Conservation (phyloP, 208 protist species). For the Leishmania gerbilli region DNA sequence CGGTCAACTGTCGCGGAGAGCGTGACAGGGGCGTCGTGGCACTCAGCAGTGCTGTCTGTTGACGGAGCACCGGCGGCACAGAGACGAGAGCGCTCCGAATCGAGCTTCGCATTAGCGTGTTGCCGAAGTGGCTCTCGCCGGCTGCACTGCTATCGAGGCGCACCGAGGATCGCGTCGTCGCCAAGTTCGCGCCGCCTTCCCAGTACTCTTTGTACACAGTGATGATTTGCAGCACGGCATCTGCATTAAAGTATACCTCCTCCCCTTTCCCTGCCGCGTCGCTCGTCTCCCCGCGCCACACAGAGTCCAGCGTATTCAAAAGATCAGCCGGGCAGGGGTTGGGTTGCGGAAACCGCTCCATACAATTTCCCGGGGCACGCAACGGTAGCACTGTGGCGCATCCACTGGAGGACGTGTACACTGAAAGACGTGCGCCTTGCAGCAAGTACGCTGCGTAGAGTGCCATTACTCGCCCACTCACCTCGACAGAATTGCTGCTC, state of each 20-base stretch:
- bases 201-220: conserved; percentile 63
- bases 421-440: conserved; percentile 71
- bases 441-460: conserved; percentile 74
- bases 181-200: conserved; percentile 5
- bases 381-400: conserved; percentile 74
- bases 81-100: conserved; percentile 23
- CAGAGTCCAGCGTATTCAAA: conserved; percentile 74
- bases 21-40: conserved; percentile 7
- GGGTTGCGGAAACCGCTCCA: conserved; percentile 49
- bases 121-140: conserved; percentile 5
- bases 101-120: conserved; percentile 13
- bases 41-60: not conserved
- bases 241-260: conserved; percentile 53
- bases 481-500: conserved; percentile 31
- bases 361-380: conserved; percentile 40
- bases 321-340: conserved; percentile 74
- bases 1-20: conserved; percentile 4
- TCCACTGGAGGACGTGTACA: conserved; percentile 46
- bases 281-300: conserved; percentile 61
- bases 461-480: conserved; percentile 64
- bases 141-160: conserved; percentile 3
- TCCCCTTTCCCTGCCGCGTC: conserved; percentile 23
- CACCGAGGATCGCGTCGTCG: not conserved
- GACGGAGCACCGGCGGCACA: conserved; percentile 4
- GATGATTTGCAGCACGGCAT: conserved; percentile 79